phyloP scores from a whole-genome alignment of 2,329 filamentous ascomycete genomes.

The Hypocrella siamensis region DNA sequence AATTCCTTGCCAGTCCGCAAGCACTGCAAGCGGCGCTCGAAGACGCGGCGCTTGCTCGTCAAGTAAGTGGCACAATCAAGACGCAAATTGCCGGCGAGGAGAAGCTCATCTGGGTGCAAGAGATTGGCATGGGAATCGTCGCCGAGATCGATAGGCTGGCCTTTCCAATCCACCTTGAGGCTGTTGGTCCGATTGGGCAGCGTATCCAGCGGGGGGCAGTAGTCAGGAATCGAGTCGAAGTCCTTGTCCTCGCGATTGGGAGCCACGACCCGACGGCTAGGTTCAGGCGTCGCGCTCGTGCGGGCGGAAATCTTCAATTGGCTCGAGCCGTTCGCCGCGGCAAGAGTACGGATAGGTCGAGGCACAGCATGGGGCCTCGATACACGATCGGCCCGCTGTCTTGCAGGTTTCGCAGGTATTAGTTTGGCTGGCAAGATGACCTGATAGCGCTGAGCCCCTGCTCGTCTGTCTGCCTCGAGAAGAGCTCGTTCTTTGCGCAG shows the following conservation, averaged over 20 bases:
- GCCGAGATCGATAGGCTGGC: slow-evolving; percentile 59
- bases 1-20: slow-evolving; percentile 64
- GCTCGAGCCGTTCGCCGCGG: slow-evolving; percentile 2
- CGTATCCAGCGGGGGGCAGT: slow-evolving; percentile 51
- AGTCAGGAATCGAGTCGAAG: slow-evolving; percentile 56
- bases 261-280: slow-evolving; percentile 35
- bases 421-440: slow-evolving; percentile 28
- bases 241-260: slow-evolving; percentile 71
- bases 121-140: slow-evolving; percentile 53
- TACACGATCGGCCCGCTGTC: slow-evolving; percentile 17
- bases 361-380: slow-evolving; percentile 18
- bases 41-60: slow-evolving; percentile 85
- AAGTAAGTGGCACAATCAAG: slow-evolving; percentile 81
- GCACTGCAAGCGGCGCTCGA: slow-evolving; percentile 56
- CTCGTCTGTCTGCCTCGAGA: slow-evolving; percentile 30
- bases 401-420: slow-evolving; percentile 12
- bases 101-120: slow-evolving; percentile 65
- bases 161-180: slow-evolving; percentile 80
- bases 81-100: slow-evolving; percentile 61
- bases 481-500: slow-evolving; percentile 32
- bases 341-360: slow-evolving; percentile 16
- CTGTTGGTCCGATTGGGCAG: slow-evolving; percentile 52
- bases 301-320: slow-evolving; percentile 15
- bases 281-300: slow-evolving; percentile 32
- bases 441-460: slow-evolving; percentile 20